Percentiles rank a stretch among this genome's conserved stretches.
Conservation (phyloP, 352 stramenopile genomes). For the Pythium dissimile region DNA sequence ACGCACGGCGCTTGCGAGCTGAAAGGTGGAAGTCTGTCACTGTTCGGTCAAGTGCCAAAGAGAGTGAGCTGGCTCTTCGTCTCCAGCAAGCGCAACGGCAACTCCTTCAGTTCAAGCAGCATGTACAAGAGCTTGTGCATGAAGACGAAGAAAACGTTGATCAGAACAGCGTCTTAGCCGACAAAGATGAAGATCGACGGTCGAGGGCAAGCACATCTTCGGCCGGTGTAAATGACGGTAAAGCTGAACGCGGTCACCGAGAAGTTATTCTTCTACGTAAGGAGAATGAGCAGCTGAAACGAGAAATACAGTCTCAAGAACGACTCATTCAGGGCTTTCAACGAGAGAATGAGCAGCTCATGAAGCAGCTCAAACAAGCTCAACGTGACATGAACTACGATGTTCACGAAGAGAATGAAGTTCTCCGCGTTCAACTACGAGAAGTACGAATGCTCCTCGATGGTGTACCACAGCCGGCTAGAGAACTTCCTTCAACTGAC, state of each 20-base stretch:
- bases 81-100: conserved; percentile 74
- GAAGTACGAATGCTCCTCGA: conserved; percentile 33
- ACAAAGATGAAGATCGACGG: no score
- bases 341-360: conserved; percentile 79
- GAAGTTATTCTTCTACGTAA: background rate
- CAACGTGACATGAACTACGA: conserved; percentile 64
- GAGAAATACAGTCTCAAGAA: conserved; percentile 48
- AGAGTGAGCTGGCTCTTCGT: conserved; percentile 55
- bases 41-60: conserved; percentile 41
- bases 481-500: conserved; percentile 4
- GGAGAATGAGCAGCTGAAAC: conserved; percentile 9
- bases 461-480: background rate
- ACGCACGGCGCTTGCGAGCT: conserved; percentile 32
- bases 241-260: background rate
- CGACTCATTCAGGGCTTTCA: conserved; percentile 76
- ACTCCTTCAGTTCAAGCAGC: conserved; percentile 58
- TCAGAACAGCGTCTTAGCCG: no score
- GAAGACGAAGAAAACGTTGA: background rate
- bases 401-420: conserved; percentile 71
- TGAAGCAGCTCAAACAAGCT: conserved; percentile 69
- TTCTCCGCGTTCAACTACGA: conserved; percentile 46
- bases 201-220: background rate
- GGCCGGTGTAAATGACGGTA: background rate
- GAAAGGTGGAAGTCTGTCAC: conserved; percentile 23
- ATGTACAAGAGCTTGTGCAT: conserved; percentile 41